phyloP scores from a whole-genome alignment of 1,284 basidiomycete genomes.

The Clitocybe nebularis region DNA sequence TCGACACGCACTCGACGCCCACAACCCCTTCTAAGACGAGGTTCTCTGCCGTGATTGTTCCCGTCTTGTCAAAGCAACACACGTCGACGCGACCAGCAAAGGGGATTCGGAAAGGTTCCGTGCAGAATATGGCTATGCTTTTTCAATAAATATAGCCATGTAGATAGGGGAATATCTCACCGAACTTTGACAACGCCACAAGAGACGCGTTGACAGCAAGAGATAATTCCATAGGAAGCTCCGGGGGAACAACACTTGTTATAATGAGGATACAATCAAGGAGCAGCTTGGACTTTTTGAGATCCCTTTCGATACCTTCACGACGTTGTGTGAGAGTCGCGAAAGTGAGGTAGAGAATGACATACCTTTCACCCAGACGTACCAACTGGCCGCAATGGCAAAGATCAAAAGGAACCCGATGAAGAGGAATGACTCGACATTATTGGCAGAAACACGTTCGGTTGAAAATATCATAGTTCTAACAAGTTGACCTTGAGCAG shows the following conservation, averaged over 20 bases:
- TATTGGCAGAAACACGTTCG: constrained; percentile 92
- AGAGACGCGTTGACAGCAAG: constrained; percentile 92
- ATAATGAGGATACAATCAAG: constrained; percentile 93
- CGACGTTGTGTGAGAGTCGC: background rate
- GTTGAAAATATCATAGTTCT: constrained; percentile 98
- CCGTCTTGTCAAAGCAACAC: constrained; percentile 98
- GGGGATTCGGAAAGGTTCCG: constrained; percentile 95
- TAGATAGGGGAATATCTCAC: constrained; percentile 36
- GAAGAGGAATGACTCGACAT: constrained; percentile 90
- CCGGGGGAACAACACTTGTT: constrained; percentile 93
- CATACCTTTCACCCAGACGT: constrained; percentile 91
- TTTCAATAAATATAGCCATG: constrained; percentile 91
- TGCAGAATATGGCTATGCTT: constrained; percentile 89
- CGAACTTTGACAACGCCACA: constrained; percentile 89
- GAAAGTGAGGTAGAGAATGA: constrained; percentile 3
- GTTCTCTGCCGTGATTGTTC: constrained; percentile 93
- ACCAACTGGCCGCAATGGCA: constrained; percentile 92
- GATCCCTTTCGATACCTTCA: constrained; percentile 78
- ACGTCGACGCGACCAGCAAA: constrained; percentile 91
- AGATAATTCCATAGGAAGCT: constrained; percentile 93
- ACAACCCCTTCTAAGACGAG: constrained; percentile 91
- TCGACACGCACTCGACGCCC: constrained; percentile 70
- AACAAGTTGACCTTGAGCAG: constrained; percentile 92
- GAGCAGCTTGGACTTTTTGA: constrained; percentile 91
- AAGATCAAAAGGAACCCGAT: constrained; percentile 95